phyloP scores from a whole-genome alignment of 2,329 filamentous ascomycete species.

The Colletotrichum sp. region DNA sequence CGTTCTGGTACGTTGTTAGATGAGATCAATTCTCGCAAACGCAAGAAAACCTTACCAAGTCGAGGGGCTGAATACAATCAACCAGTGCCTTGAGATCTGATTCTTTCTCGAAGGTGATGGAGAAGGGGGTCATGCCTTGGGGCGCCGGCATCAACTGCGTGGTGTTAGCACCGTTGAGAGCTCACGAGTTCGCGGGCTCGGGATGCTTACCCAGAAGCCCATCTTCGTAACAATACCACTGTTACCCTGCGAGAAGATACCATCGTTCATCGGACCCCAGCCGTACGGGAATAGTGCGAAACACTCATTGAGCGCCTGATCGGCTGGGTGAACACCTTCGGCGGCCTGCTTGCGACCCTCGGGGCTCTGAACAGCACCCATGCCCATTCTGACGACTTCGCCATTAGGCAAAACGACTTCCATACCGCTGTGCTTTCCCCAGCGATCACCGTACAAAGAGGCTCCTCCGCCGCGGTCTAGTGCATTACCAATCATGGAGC shows the following conservation, averaged over 20 bases:
- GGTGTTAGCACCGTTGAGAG: not conserved
- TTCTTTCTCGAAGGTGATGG: conserved; percentile 3
- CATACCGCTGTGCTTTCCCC: conserved; percentile 40
- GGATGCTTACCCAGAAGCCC: conserved; percentile 40
- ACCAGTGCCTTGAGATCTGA: not conserved
- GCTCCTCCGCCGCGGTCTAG: conserved; percentile 51
- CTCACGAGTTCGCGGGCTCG: too few relatives aligned
- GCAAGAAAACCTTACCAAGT: not conserved
- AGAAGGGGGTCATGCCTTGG: conserved; percentile 8
- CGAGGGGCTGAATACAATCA: conserved; percentile 1
- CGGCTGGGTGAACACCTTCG: conserved; percentile 35
- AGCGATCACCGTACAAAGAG: conserved; percentile 39
- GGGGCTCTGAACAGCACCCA: conserved; percentile 46
- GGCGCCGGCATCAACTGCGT: conserved; percentile 1
- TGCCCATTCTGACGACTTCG: conserved; percentile 49
- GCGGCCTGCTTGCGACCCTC: conserved; percentile 29
- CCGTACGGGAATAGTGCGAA: conserved; percentile 42
- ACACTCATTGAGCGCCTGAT: conserved; percentile 26
- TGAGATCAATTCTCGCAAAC: fast-evolving
- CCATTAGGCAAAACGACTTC: conserved; percentile 50
- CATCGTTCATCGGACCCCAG: conserved; percentile 44
- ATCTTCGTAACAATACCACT: conserved; percentile 60
- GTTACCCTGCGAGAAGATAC: conserved; percentile 56
- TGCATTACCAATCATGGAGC: conserved; percentile 49
- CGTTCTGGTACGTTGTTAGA: not conserved